Percentiles rank a stretch among this genome's conserved stretches.
These are phyloP conservation scores for Chrysoporthe cubensis DNA, from an alignment of 2,329 filamentous ascomycete genomes.

Conservation along the genomic window DNA sequence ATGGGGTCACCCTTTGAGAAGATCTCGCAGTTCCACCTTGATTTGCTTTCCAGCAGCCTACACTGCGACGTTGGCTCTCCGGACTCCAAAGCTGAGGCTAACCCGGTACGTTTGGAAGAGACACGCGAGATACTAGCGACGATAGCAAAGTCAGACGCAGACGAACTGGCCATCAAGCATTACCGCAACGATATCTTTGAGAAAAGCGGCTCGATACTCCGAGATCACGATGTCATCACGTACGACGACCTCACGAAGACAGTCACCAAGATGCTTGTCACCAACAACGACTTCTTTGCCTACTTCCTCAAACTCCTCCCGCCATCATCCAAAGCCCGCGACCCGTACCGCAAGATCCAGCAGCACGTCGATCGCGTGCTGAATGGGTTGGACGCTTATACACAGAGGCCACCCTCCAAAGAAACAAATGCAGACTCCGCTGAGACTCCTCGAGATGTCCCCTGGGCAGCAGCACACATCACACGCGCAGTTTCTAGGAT, in stretches of 20 bases:
- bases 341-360: conserved; percentile 53
- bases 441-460: conserved; percentile 45
- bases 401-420: conserved; percentile 14
- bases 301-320: conserved; percentile 53
- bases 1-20: conserved; percentile 52
- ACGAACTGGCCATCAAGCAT: conserved; percentile 43
- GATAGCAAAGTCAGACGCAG: conserved; percentile 39
- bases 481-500: conserved; percentile 48
- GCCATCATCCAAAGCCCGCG: conserved; percentile 49
- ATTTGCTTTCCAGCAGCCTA: conserved; percentile 56
- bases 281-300: conserved; percentile 58
- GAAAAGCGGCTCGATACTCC: conserved; percentile 31
- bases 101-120: conserved; percentile 49
- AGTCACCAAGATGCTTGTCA: conserved; percentile 57
- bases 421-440: conserved; percentile 20
- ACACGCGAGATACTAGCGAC: conserved; percentile 56
- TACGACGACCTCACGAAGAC: conserved; percentile 54
- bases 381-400: conserved; percentile 45
- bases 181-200: conserved; percentile 54
- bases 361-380: conserved; percentile 54
- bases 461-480: conserved; percentile 56
- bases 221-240: conserved; percentile 42
- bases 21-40: conserved; percentile 56
- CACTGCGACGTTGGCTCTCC: conserved; percentile 49
- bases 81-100: conserved; percentile 34